phyloP scores from a whole-genome alignment of 1,284 basidiomycete species.

The Moesziomyces sp. region DNA sequence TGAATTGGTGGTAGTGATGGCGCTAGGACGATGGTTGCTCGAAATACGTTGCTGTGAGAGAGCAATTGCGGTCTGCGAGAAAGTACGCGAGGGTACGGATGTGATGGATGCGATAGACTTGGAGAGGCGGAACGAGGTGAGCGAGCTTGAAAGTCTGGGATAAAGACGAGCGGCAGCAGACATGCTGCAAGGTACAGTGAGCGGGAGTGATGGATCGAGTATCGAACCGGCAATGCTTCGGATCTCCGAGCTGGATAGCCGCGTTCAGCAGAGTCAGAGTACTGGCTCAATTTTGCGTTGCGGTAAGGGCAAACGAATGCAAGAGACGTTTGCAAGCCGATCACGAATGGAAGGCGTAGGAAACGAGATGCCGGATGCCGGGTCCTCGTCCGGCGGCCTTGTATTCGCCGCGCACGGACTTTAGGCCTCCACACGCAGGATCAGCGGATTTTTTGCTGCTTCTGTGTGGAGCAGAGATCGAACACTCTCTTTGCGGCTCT shows the following conservation, averaged over 20 bases:
- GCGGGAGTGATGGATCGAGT: not conserved
- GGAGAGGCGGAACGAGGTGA: not conserved
- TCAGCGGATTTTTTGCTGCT: not conserved
- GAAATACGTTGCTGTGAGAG: not conserved
- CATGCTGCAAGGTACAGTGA: conserved; percentile 25
- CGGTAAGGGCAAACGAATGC: too few species aligned
- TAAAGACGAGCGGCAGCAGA: conserved; percentile 2
- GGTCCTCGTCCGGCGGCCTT: not conserved
- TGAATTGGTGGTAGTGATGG: not conserved
- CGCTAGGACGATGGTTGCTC: not conserved
- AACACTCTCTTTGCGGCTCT: not conserved
- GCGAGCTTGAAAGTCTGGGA: not conserved
- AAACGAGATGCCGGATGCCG: not conserved
- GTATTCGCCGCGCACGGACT: not conserved
- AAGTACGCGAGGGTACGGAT: conserved; percentile 2
- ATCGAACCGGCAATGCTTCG: conserved; percentile 20
- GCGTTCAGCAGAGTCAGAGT: not conserved
- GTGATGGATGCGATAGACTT: not conserved
- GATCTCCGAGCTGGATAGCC: conserved; percentile 40
- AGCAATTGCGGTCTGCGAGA: conserved; percentile 4
- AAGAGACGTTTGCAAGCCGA: too few species aligned
- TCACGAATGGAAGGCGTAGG: not conserved
- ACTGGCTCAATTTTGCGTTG: not conserved
- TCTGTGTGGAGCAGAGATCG: not conserved
- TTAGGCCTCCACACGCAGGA: not conserved